phyloP scores from a whole-genome alignment of 2,329 filamentous ascomycete species.

The Aureobasidium sp. region DNA sequence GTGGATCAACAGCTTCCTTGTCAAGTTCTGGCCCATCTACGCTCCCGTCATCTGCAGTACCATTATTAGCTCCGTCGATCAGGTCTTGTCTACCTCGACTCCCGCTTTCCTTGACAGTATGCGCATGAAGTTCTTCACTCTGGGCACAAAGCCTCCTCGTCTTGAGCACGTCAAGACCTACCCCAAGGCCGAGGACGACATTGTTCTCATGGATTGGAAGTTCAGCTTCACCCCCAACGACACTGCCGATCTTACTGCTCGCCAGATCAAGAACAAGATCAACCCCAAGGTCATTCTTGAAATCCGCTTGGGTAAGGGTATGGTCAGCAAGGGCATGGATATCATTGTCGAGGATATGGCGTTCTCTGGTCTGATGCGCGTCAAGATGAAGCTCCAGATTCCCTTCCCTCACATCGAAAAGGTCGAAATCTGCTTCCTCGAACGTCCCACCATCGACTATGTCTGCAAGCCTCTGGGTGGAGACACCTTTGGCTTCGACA shows the following conservation, averaged over 20 bases:
- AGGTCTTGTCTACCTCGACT: slow-evolving; percentile 87
- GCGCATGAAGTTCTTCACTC: slow-evolving; percentile 85
- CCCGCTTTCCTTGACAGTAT: slow-evolving; percentile 90
- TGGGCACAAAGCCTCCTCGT: slow-evolving; percentile 90
- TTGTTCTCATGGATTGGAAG: slow-evolving; percentile 99
- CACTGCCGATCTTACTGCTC: slow-evolving; percentile 78
- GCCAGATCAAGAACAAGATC: slow-evolving; percentile 88
- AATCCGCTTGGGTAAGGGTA: slow-evolving; percentile 87
- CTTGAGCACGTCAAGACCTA: slow-evolving; percentile 99
- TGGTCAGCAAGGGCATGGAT: slow-evolving; percentile 94
- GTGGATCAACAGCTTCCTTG: slow-evolving; percentile 98
- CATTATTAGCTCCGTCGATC: slow-evolving; percentile 88
- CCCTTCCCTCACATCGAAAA: slow-evolving; percentile 93
- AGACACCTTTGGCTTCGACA: slow-evolving; percentile 92
- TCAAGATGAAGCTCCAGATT: slow-evolving; percentile 96
- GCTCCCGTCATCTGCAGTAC: slow-evolving; percentile 87
- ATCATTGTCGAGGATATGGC: slow-evolving; percentile 98
- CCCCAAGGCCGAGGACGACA: slow-evolving; percentile 88
- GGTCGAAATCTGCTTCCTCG: slow-evolving; percentile 90
- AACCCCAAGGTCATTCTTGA: slow-evolving; percentile 96
- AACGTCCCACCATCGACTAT: slow-evolving; percentile 84
- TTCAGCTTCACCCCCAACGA: slow-evolving; percentile 99
- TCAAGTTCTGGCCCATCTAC: slow-evolving; percentile 99
- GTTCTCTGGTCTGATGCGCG: slow-evolving; percentile 88
- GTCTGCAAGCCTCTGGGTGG: slow-evolving; percentile 96